Conservation (phyloP, 2,329 filamentous ascomycete species). For the Graphilbum sp. region DNA sequence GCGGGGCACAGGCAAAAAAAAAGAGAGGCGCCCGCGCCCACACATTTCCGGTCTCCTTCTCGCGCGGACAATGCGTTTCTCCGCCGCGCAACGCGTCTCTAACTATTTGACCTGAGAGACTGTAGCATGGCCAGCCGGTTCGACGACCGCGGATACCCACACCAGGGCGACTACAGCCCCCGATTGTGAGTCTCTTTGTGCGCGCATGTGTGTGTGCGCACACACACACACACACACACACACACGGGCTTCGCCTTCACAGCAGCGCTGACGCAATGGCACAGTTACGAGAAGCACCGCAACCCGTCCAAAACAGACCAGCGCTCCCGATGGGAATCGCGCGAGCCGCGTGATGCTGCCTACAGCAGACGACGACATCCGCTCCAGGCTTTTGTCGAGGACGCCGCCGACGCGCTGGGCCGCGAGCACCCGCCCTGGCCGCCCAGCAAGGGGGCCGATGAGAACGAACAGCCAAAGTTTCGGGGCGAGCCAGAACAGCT, state of each 20-base stretch:
- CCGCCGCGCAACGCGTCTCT: too few relatives aligned
- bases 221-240: too few relatives aligned
- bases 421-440: conserved; percentile 35
- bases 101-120: too few relatives aligned
- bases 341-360: too few relatives aligned
- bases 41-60: too few relatives aligned
- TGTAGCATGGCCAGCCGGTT: conserved; percentile 4
- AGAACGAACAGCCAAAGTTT: conserved; percentile 38
- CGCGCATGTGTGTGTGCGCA: too few relatives aligned
- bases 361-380: conserved; percentile 19
- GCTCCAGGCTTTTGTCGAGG: conserved; percentile 51
- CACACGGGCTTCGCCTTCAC: too few relatives aligned
- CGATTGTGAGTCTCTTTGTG: conserved; percentile 2
- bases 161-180: conserved; percentile 1
- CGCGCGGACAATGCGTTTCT: too few relatives aligned
- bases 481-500: conserved; percentile 53
- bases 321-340: too few relatives aligned
- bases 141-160: conserved; percentile 1
- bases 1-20: too few relatives aligned
- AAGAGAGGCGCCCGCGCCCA: too few relatives aligned
- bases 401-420: conserved; percentile 45
- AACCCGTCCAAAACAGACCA: too few relatives aligned
- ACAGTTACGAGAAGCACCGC: not conserved
- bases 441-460: conserved; percentile 13
- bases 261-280: not conserved